Evolutionary conservation across 2,329 filamentous ascomycete species (phyloP).

Genomic region (Phaeophleospora eucalypticola): DNA sequence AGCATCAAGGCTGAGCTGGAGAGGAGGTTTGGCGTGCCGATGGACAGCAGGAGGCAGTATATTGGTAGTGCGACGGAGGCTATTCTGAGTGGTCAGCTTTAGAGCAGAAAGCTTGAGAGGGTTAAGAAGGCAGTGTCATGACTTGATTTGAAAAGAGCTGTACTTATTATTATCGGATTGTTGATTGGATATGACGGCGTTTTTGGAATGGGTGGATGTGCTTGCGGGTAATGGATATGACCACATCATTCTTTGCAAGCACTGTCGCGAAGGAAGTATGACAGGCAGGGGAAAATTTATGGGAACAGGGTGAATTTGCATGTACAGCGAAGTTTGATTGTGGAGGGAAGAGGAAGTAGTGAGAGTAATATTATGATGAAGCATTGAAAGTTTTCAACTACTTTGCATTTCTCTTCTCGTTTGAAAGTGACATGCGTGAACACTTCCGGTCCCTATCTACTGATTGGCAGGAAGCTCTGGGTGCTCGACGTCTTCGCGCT

Average conservation of each 20-base stretch:
- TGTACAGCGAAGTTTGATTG: background rate
- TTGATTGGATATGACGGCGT: background rate
- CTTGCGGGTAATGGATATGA: background rate
- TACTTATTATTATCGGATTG: background rate
- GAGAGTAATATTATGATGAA: background rate
- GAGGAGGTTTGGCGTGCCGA: slow-evolving; percentile 76
- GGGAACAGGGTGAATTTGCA: background rate
- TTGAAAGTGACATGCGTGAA: too few relatives aligned
- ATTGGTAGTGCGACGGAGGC: slow-evolving; percentile 55
- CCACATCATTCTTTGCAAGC: background rate
- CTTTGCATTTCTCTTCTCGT: background rate
- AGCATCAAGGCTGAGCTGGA: slow-evolving; percentile 92
- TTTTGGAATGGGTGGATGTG: background rate
- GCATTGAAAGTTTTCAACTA: background rate
- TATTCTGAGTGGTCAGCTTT: slow-evolving; percentile 40
- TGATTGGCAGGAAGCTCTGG: too few relatives aligned
- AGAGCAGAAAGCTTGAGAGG: background rate
- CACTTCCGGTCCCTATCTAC: too few relatives aligned
- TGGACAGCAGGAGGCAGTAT: slow-evolving; percentile 86
- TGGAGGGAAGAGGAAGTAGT: background rate
- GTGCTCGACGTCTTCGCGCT: too few relatives aligned
- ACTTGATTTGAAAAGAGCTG: background rate
- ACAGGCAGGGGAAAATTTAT: background rate
- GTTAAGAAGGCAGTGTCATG: background rate
- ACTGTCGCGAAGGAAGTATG: background rate